These are phyloP conservation scores for Grosmannia clavigera DNA, from an alignment of 2,329 filamentous ascomycete species.

Conservation along the genomic window DNA sequence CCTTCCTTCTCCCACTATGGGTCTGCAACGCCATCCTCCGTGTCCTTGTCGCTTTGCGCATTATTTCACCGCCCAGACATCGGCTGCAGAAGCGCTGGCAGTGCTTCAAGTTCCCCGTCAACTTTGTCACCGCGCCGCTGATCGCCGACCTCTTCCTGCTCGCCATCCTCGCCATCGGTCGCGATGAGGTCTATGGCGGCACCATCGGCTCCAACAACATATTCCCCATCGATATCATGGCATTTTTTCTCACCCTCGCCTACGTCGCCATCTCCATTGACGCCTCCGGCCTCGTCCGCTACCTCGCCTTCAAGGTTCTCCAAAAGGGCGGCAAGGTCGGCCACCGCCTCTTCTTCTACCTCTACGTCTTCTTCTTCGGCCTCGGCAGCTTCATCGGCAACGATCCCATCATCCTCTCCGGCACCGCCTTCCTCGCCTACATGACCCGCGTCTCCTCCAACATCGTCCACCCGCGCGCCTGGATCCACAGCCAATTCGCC, in stretches of 20 bases:
- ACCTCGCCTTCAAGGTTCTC: slow-evolving; percentile 56
- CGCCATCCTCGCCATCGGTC: slow-evolving; percentile 55
- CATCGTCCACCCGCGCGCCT: slow-evolving; percentile 56
- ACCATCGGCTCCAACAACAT: slow-evolving; percentile 55
- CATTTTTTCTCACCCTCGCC: slow-evolving; percentile 60
- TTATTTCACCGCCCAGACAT: slow-evolving; percentile 25
- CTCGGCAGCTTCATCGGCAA: slow-evolving; percentile 61
- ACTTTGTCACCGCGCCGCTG: slow-evolving; percentile 58
- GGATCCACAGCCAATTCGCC: slow-evolving; percentile 62
- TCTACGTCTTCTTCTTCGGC: slow-evolving; percentile 60
- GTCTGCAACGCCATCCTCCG: slow-evolving; percentile 24
- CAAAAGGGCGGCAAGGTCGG: slow-evolving; percentile 56
- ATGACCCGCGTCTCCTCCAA: slow-evolving; percentile 67
- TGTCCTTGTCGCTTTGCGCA: neutral
- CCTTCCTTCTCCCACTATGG: slow-evolving; percentile 43
- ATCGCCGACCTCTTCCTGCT: slow-evolving; percentile 61
- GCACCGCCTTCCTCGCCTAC: slow-evolving; percentile 63
- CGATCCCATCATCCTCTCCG: slow-evolving; percentile 62
- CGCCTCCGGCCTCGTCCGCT: slow-evolving; percentile 60
- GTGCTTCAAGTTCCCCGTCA: slow-evolving; percentile 47
- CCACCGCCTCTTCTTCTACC: slow-evolving; percentile 56
- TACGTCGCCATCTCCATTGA: slow-evolving; percentile 72
- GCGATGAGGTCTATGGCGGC: slow-evolving; percentile 54
- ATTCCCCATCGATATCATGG: slow-evolving; percentile 59
- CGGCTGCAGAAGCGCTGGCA: slow-evolving; percentile 22